A percentile compares a stretch with the other conserved stretches of the same genome.
Conservation (phyloP, 129 eudicot species). For the Tanacetum coccineum region DNA sequence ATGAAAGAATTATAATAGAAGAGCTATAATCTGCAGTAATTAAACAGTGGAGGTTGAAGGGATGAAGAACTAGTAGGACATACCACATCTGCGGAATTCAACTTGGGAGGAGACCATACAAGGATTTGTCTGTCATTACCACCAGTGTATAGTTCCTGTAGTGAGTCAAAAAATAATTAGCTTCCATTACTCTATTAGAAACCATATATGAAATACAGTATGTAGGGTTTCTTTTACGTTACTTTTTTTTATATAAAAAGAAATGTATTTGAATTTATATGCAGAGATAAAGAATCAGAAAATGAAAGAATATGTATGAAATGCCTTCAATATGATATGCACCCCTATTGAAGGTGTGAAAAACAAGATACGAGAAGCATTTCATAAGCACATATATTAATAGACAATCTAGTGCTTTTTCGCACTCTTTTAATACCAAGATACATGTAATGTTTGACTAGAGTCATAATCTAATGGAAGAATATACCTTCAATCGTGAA, state of each 20-base stretch:
- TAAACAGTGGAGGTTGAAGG: background rate
- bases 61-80: background rate
- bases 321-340: no score
- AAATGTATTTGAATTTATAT: conserved; percentile 2
- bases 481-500: no score
- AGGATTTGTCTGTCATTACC: conserved; percentile 91
- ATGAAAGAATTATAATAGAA: background rate
- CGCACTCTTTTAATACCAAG: no score
- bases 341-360: no score
- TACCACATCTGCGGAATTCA: conserved; percentile 56
- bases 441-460: no score
- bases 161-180: background rate
- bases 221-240: background rate
- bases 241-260: background rate
- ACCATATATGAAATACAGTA: background rate
- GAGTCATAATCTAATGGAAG: no score
- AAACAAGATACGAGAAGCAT: no score
- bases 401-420: background rate
- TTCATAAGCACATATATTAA: background rate
- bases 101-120: conserved; percentile 76
- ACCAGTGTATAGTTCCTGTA: conserved; percentile 83
- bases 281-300: background rate
- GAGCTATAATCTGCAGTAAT: background rate
- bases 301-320: background rate
- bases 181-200: no score